Evolutionary conservation across 495 filamentous ascomycete species (phyloP), one percentile per base, ranked within the genome.

Genomic region (Pseudomonodictys pantanalensis): DNA sequence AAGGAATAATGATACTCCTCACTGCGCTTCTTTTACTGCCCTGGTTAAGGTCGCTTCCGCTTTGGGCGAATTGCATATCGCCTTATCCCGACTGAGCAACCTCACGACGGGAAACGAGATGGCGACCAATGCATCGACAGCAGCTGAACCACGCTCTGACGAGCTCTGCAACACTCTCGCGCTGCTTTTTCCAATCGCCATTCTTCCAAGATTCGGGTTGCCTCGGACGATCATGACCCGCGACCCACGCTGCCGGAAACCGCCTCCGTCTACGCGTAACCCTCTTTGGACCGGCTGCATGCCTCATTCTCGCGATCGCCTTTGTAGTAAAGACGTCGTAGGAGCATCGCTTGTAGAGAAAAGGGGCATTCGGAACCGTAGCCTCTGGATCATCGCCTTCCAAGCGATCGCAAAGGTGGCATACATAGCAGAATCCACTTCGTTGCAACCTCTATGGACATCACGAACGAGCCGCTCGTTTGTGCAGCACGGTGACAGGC

Each of bases 161-260:
- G 52, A n/a, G 47, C 18, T 39, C 56, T 38, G 33, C 35, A 33
- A 38, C 48, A 53, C 26, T 9, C 26, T 39, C 18, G n/a, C 2
- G 15, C 23, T 24, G 8, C 24, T 8, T 28, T 49, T 44, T 41
- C 25, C 52, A 30, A 52, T 44, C 26, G n/a, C 56, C 25, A 18
- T 23, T 33, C 48, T n/a, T n/a, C 57, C 23, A 60, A 45, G 23
- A 30, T 39, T n/a, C n/a, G n/a, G 4, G 38, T 15, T 15, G 38
- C 42, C 45, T 45, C 30, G 58, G 22, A 28, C 58, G 59, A 62
- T 62, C 59, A 18, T 15, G 54, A 30, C 39, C 60, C 60, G 47
- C 52, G 42, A 47, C 53, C 52, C 60, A 53, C 23, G 32, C 20
- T 30, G 52, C 52, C 43, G 60, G 60, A 58, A 63, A 41, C 51